Evolutionary conservation across 768 basidiomycete genomes (phyloP).

Genomic region (Pisolithus sp.): DNA sequence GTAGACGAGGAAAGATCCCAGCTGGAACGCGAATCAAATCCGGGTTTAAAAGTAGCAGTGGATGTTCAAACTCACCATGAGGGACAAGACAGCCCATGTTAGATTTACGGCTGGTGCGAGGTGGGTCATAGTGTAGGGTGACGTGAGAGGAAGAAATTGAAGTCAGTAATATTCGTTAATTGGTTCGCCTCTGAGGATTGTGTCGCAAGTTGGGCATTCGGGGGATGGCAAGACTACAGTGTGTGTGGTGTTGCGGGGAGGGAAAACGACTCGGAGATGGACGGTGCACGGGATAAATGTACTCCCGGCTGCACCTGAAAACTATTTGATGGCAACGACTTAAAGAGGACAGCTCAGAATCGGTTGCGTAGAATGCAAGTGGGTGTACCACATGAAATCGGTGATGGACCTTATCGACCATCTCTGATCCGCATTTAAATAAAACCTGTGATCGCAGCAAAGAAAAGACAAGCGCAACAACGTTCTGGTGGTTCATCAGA

Average conservation of each 20-base stretch:
- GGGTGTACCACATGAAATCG: no score
- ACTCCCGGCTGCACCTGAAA: not conserved
- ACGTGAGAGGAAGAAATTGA: not conserved
- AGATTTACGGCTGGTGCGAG: slow-evolving; percentile 54
- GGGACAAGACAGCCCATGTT: slow-evolving; percentile 54
- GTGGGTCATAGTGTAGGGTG: slow-evolving; percentile 47
- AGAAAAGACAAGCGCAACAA: no score
- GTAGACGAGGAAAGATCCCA: slow-evolving; percentile 56
- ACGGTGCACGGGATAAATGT: not conserved
- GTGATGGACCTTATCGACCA: no score
- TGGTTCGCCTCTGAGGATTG: not conserved
- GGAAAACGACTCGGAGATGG: not conserved
- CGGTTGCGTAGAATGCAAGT: no score
- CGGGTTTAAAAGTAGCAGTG: not conserved
- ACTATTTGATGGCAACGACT: not conserved
- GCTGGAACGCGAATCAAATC: slow-evolving; percentile 27
- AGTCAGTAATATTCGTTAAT: not conserved
- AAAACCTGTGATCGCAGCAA: no score
- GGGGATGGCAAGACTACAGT: not conserved
- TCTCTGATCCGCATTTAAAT: no score
- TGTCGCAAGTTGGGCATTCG: not conserved
- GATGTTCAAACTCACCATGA: slow-evolving; percentile 31
- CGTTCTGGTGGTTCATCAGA: no score
- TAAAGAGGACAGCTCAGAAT: no score
- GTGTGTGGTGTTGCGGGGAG: not conserved